phyloP scores from a whole-genome alignment of 2,329 filamentous ascomycete species.

The Epichloe hybrida region DNA sequence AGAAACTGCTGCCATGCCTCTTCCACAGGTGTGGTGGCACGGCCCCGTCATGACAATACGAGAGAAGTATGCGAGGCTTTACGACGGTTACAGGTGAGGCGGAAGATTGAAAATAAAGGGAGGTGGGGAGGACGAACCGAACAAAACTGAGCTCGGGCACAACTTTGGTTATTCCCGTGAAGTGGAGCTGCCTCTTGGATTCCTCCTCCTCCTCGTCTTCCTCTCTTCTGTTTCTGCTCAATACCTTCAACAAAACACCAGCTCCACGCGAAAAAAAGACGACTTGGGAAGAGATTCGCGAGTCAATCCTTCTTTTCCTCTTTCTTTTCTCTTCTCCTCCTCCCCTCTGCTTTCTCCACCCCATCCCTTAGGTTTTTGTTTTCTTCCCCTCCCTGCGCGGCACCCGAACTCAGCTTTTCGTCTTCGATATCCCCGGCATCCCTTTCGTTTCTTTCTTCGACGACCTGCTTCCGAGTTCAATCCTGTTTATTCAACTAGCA shows the following conservation, averaged over 20 bases:
- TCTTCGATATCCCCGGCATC: conserved; percentile 9
- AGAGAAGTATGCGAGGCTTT: not conserved
- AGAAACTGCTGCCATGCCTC: not conserved
- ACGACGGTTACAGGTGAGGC: not conserved
- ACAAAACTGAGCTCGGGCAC: conserved; percentile 61
- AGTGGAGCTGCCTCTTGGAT: conserved; percentile 40
- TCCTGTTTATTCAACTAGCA: not conserved
- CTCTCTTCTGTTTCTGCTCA: conserved; percentile 10
- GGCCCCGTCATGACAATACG: not conserved
- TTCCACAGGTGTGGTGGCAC: not conserved
- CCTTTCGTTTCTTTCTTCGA: conserved; percentile 10
- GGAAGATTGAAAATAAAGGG: not conserved
- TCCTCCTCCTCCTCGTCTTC: conserved; percentile 6
- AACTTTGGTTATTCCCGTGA: conserved; percentile 42
- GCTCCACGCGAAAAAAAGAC: not conserved
- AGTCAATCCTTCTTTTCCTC: conserved; percentile 8
- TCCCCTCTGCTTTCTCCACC: conserved; percentile 3
- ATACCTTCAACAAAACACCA: not conserved
- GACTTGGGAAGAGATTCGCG: conserved; percentile 7
- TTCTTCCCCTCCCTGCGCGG: not conserved
- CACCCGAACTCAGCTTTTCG: not conserved
- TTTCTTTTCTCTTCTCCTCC: conserved; percentile 5
- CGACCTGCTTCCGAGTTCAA: conserved; percentile 1
- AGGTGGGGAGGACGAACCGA: conserved; percentile 36
- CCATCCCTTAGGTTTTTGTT: conserved; percentile 1